phyloP scores from a whole-genome alignment of 2,329 filamentous ascomycete species.

The Zymoseptoria pseudotritici region DNA sequence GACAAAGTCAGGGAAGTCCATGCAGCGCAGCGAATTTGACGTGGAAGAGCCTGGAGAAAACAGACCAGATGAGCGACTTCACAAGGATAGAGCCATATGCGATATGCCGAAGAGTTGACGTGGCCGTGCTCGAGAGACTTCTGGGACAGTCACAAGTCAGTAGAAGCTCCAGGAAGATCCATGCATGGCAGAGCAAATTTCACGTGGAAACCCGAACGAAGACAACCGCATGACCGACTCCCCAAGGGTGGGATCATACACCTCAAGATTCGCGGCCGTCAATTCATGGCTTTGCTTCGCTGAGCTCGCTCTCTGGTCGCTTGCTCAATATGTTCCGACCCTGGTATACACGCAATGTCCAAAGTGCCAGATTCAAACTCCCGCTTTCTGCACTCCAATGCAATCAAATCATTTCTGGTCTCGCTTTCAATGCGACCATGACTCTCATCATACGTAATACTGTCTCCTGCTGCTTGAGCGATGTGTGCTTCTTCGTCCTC shows the following conservation, averaged over 20 bases:
- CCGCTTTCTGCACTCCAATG: neutral
- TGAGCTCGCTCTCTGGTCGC: neutral
- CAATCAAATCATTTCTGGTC: neutral
- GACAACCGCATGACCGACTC: neutral
- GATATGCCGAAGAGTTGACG: too few relatives aligned
- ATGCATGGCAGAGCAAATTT: too few relatives aligned
- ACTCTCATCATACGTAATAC: slow-evolving; percentile 22
- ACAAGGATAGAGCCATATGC: too few relatives aligned
- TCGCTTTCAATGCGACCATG: neutral
- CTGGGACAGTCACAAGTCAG: too few relatives aligned
- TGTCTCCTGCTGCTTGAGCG: slow-evolving; percentile 23
- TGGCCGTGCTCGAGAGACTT: too few relatives aligned
- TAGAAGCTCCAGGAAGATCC: too few relatives aligned
- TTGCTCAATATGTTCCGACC: neutral
- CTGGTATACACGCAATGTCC: neutral
- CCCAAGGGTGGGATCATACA: neutral
- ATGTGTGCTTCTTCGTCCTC: slow-evolving; percentile 17
- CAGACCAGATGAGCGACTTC: too few relatives aligned
- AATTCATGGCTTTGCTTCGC: neutral
- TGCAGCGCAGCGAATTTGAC: too few relatives aligned
- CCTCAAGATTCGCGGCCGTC: neutral
- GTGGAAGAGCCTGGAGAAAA: too few relatives aligned
- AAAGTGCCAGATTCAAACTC: neutral
- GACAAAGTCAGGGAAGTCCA: too few relatives aligned
- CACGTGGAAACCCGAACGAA: too few relatives aligned